Conservation (phyloP, 176 grass and related monocot genomes). For the Triticum turgidum region DNA sequence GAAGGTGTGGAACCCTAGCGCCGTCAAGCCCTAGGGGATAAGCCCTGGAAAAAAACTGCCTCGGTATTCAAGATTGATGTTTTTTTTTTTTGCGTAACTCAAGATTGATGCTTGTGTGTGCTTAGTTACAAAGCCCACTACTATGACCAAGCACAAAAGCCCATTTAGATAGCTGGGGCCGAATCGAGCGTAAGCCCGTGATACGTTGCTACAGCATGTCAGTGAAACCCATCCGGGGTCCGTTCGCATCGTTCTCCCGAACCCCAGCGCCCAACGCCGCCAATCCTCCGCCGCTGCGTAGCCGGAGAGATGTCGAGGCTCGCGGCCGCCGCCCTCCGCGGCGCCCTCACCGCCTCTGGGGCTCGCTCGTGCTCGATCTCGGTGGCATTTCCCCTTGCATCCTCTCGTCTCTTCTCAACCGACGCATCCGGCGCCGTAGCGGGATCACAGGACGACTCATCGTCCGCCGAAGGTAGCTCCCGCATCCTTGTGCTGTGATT, state of each 20-base stretch:
- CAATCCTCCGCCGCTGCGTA: slow-evolving; percentile 30
- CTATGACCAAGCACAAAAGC: background rate
- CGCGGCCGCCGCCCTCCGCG: slow-evolving; percentile 26
- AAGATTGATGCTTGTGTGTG: too few species aligned
- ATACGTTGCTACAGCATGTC: background rate
- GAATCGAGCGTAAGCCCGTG: background rate
- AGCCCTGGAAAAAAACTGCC: too few species aligned
- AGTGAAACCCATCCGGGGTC: slow-evolving; percentile 10
- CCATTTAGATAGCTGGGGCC: background rate
- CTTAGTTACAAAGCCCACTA: background rate
- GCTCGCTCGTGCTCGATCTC: background rate
- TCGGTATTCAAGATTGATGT: too few species aligned
- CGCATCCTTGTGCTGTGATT: background rate
- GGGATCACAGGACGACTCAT: slow-evolving; percentile 32
- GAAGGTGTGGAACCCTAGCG: too few species aligned
- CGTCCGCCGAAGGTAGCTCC: slow-evolving; percentile 38
- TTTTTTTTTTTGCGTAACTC: too few species aligned
- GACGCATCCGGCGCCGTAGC: slow-evolving; percentile 32
- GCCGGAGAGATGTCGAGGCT: slow-evolving; percentile 48
- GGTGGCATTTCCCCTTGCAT: background rate
- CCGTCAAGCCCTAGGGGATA: too few species aligned
- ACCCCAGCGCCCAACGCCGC: background rate
- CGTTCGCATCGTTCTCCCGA: background rate
- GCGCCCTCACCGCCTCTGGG: slow-evolving; percentile 1
- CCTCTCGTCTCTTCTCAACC: slow-evolving; percentile 33